Evolutionary conservation across 768 basidiomycete genomes (phyloP).

Genomic region (Leccinum broughii): DNA sequence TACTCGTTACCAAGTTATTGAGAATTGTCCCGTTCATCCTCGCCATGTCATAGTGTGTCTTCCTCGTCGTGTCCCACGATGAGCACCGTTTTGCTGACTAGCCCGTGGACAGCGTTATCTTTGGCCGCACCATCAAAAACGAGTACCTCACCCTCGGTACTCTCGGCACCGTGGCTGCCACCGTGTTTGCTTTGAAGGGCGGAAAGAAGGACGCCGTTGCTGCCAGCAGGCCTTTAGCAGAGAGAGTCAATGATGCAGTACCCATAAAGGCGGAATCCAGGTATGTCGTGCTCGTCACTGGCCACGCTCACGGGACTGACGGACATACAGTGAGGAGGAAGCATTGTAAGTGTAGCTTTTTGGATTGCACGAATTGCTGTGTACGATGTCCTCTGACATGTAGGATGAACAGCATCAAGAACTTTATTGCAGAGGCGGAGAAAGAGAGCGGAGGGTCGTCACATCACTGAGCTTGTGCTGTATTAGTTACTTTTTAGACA

Average conservation of each 20-base stretch:
- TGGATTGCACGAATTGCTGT: slow-evolving; percentile 15
- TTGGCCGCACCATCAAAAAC: slow-evolving; percentile 79
- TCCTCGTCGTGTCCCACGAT: neutral
- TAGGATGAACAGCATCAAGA: slow-evolving; percentile 70
- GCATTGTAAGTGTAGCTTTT: slow-evolving; percentile 61
- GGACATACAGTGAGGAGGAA: slow-evolving; percentile 68
- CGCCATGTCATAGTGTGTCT: slow-evolving; percentile 48
- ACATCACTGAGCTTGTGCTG: slow-evolving; percentile 25
- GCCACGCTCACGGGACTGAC: slow-evolving; percentile 8
- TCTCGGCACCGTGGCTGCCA: slow-evolving; percentile 56
- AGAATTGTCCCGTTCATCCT: slow-evolving; percentile 1
- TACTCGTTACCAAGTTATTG: neutral
- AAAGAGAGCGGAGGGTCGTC: slow-evolving; percentile 57
- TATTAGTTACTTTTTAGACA: slow-evolving; percentile 6
- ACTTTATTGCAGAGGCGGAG: slow-evolving; percentile 82
- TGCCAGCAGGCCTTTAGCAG: slow-evolving; percentile 42
- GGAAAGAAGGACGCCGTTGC: slow-evolving; percentile 49
- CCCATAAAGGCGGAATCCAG: slow-evolving; percentile 66
- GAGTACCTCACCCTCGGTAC: slow-evolving; percentile 77
- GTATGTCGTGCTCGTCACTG: slow-evolving; percentile 43
- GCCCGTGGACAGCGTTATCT: slow-evolving; percentile 53
- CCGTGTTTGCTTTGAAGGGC: slow-evolving; percentile 54
- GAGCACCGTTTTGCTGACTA: slow-evolving; percentile 7
- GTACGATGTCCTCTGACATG: slow-evolving; percentile 39
- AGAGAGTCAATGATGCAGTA: slow-evolving; percentile 63